Conservation (phyloP, 2,329 filamentous ascomycete genomes). For the Cadophora gregata region DNA sequence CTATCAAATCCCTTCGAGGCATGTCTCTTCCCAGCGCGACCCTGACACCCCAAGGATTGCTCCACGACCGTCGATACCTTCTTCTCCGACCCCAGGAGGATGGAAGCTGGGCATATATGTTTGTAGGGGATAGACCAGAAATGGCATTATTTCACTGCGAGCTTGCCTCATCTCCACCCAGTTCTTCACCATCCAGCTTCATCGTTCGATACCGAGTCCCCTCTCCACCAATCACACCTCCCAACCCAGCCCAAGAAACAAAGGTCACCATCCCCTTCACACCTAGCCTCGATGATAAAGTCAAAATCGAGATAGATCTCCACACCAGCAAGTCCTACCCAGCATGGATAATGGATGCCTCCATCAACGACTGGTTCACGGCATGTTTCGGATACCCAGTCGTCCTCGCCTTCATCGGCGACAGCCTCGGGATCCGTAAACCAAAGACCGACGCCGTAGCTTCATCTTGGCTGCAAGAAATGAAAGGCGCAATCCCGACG, state of each 20-base stretch:
- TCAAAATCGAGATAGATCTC: conserved; percentile 58
- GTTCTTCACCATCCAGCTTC: conserved; percentile 44
- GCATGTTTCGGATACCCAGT: conserved; percentile 67
- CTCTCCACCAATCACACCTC: conserved; percentile 45
- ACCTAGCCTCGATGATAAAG: conserved; percentile 54
- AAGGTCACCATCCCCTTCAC: conserved; percentile 61
- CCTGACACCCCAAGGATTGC: conserved; percentile 64
- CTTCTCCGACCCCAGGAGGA: conserved; percentile 58
- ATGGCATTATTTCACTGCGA: conserved; percentile 68
- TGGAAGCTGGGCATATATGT: conserved; percentile 58
- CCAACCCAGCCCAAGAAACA: conserved; percentile 24
- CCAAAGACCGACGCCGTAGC: conserved; percentile 18
- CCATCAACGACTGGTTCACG: conserved; percentile 70
- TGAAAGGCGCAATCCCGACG: conserved; percentile 15
- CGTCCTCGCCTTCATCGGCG: conserved; percentile 58
- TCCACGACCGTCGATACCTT: conserved; percentile 73
- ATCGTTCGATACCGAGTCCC: conserved; percentile 47
- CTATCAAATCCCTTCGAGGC: conserved; percentile 72
- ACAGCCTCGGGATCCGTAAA: conserved; percentile 20
- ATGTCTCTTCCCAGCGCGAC: conserved; percentile 57
- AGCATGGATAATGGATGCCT: conserved; percentile 66
- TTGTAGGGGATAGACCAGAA: conserved; percentile 61
- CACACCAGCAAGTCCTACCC: conserved; percentile 55
- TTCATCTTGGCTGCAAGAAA: conserved; percentile 15
- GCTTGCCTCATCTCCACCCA: conserved; percentile 1